Evolutionary conservation across 2,329 filamentous ascomycete genomes (phyloP), one percentile per base, ranked within the genome.

Genomic region (Talaromyces islandicus): DNA sequence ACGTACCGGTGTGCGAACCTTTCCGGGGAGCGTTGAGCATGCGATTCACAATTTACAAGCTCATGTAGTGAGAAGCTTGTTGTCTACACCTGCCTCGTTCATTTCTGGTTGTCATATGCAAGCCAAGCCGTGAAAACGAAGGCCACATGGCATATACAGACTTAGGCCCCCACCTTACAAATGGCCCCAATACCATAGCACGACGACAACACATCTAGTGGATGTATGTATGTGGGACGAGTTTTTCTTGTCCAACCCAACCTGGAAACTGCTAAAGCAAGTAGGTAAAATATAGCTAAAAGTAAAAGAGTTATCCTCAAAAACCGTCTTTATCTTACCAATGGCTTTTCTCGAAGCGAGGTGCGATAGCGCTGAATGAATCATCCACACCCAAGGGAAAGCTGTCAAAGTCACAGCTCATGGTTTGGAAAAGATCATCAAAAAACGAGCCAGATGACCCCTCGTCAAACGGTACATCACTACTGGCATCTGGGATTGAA

Each of bases 361-460:
- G 17, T 46, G 43, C 43, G 21, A 24, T 19, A 46, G 11, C 43
- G 12, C 19, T 24, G 7, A 24, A 46, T 46, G 19, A 46, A 27
- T 17, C 24, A 21, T 52, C 48, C 12, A 21, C 11, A 19, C 29
- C 21, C 21, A 58, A 58, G 19, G 52, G 19, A 58, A 53, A 58
- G 12, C 38, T n/a, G 11, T 58, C 56, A 27, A 58, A 58, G 32
- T 58, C 50, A 17, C n/a, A 52, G 7, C 24, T 32, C n/a, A 58
- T 25, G 32, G 17, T 43, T 19, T 58, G 56, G 32, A 58, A 53
- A 25, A 58, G n/a, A 17, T 58, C 56, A n/a, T 58, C 50, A 14
- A 41, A 52, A 1, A n/a, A 11, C 9, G n/a, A 32, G 21, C 46
- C 50, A 24, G 50, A 43, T 19, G 7, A 25, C 25, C n/a, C 50